Evolutionary conservation across 2,329 filamentous ascomycete species (phyloP), one percentile per base, ranked within the genome.

Genomic region (Nemania sp.): DNA sequence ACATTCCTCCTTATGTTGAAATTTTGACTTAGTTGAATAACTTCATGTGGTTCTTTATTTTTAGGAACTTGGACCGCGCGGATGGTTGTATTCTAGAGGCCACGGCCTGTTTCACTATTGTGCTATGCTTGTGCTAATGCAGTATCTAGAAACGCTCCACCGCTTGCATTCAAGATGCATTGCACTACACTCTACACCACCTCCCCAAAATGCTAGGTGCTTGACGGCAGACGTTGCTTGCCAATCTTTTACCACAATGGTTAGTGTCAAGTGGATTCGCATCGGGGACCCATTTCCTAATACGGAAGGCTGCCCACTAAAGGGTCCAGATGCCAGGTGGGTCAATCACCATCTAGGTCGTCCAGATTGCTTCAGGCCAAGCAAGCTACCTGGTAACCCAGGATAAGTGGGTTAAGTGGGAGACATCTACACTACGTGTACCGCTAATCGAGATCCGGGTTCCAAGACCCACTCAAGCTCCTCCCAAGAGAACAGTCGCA

Each of bases 31-130:
- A 39, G 3, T 10, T 52, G 13, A 35, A 49, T 25, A 11, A 35
- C 21, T 18, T 20, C 29, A 35, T n/a, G 20, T 49, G 12, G 45
- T 32, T 25, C n/a, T 50, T 59, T 59, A 62, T 59, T 62, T 64
- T 62, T 59, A 47, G 49, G 52, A 53, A 25, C n/a, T 18, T 54
- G 37, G 53, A 49, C 47, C 58, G 43, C 54, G 39, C 60, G 15
- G 35, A 56, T 63, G 63, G 45, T 55, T 15, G 46, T 45, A 60
- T 43, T 46, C 17, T 42, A 50, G 43, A 54, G 45, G 47, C 58
- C 60, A 69, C 67, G 59, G 64, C 45, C 54, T 57, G 69, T 70
- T 71, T 69, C 67, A 69, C 67, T 66, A 62, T 68, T 70, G 58
- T 67, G 59, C 65, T 63, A 49, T 69, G 64, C 68, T 58, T 58